Conservation (phyloP, 371 early-diverging fungal genomes). For the Actinomortierella ambigua region DNA sequence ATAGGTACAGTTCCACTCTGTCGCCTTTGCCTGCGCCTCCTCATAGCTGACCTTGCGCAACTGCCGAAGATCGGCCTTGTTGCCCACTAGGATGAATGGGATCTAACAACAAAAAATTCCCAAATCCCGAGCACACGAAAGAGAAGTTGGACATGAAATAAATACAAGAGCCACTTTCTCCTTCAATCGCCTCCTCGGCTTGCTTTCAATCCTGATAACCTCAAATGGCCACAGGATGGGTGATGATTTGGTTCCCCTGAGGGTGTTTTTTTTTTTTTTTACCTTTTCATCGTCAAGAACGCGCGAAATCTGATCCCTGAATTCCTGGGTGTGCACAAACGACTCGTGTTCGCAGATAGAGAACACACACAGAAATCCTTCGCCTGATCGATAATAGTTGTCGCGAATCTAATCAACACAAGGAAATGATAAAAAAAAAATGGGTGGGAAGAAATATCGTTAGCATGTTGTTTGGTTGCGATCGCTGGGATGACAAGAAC, state of each 20-base stretch:
- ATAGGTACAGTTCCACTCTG: conserved; percentile 82
- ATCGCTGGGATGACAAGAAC: conserved; percentile 3
- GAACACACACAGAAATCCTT: conserved; percentile 91
- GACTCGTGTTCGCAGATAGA: conserved; percentile 84
- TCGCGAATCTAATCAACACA: conserved; percentile 73
- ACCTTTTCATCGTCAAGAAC: conserved; percentile 86
- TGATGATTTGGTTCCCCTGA: not conserved
- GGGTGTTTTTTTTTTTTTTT: conserved; percentile 9
- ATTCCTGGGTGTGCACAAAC: conserved; percentile 83
- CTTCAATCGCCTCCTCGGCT: no score
- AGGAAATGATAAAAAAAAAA: not conserved
- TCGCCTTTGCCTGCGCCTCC: conserved; percentile 74
- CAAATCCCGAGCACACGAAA: not conserved
- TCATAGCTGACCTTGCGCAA: conserved; percentile 72
- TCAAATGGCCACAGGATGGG: no score
- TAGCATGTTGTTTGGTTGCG: not conserved
- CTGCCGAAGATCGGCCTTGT: conserved; percentile 83
- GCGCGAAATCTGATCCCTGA: conserved; percentile 88
- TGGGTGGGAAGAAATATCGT: conserved; percentile 1
- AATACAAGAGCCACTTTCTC: not conserved
- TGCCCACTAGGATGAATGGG: conserved; percentile 88
- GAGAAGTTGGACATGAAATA: not conserved
- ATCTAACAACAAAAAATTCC: conserved; percentile 47
- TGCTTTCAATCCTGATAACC: no score
- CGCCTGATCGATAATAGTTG: conserved; percentile 90